Conservation (phyloP, 805 yeast species). For the Candida methanosorbosa region DNA sequence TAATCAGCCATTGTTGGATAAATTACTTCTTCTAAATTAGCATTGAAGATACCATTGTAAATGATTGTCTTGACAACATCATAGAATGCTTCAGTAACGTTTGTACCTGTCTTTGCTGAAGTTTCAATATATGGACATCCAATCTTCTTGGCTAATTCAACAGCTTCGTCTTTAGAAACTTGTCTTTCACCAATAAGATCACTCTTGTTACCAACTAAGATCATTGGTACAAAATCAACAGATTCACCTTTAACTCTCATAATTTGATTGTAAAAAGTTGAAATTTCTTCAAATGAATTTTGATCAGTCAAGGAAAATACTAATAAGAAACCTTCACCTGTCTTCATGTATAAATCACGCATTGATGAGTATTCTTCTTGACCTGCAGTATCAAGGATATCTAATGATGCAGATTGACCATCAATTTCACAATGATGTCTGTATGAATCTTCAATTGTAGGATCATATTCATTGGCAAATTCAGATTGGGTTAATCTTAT, state of each 20-base stretch:
- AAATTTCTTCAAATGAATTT: conserved; percentile 76
- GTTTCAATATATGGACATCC: conserved; percentile 80
- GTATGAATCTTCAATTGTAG: conserved; percentile 90
- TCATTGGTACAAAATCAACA: conserved; percentile 60
- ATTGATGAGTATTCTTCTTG: conserved; percentile 94
- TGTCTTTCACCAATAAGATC: conserved; percentile 60
- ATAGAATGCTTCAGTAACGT: conserved; percentile 44
- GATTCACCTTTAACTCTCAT: conserved; percentile 42
- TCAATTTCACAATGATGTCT: conserved; percentile 84
- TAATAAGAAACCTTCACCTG: conserved; percentile 88
- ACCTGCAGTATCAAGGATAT: conserved; percentile 96
- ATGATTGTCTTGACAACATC: conserved; percentile 25
- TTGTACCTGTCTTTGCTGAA: conserved; percentile 82
- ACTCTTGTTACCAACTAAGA: conserved; percentile 68
- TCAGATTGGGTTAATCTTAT: conserved; percentile 92
- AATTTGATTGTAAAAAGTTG: conserved; percentile 48
- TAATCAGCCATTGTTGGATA: conserved; percentile 12
- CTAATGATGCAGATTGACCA: conserved; percentile 66
- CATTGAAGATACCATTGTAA: conserved; percentile 13
- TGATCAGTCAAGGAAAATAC: conserved; percentile 86
- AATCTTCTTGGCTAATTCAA: conserved; percentile 54
- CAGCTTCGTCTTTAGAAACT: conserved; percentile 52
- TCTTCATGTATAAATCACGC: conserved; percentile 92
- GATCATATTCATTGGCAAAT: conserved; percentile 96
- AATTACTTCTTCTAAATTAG: conserved; percentile 18